Percentiles rank a stretch among this genome's conserved stretches.
Conservation (phyloP, 2,329 filamentous ascomycete species). For the Aspergillus sp. region DNA sequence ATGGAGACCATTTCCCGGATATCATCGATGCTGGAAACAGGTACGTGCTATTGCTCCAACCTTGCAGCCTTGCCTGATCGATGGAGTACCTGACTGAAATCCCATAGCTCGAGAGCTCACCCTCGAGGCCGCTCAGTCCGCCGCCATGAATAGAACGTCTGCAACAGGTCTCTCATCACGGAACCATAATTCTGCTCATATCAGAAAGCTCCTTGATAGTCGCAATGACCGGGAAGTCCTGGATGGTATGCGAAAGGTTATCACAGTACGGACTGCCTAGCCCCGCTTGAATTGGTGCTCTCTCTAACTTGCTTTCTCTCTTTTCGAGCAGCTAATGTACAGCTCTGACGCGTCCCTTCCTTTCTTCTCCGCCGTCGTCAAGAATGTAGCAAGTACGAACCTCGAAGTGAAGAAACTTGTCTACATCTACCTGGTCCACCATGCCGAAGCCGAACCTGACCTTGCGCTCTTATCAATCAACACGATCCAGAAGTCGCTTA, state of each 20-base stretch:
- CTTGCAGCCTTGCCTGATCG: slow-evolving; percentile 4
- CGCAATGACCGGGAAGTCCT: slow-evolving; percentile 89
- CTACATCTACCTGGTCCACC: slow-evolving; percentile 95
- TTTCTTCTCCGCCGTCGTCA: slow-evolving; percentile 97
- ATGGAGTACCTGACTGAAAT: slow-evolving; percentile 14
- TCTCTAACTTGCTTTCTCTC: slow-evolving; percentile 15
- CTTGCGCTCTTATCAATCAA: slow-evolving; percentile 96
- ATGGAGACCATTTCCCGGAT: slow-evolving; percentile 98
- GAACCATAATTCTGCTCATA: slow-evolving; percentile 73
- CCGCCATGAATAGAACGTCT: slow-evolving; percentile 55
- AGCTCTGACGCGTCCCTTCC: slow-evolving; percentile 80
- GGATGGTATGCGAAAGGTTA: slow-evolving; percentile 84
- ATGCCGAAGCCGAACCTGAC: slow-evolving; percentile 94
- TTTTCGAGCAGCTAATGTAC: slow-evolving; percentile 78
- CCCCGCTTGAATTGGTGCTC: slow-evolving; percentile 1
- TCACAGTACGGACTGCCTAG: slow-evolving; percentile 61
- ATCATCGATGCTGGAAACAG: slow-evolving; percentile 90
- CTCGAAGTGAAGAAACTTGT: slow-evolving; percentile 97
- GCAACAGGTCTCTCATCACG: slow-evolving; percentile 61
- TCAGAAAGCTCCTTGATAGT: slow-evolving; percentile 93
- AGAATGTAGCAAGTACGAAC: slow-evolving; percentile 92
- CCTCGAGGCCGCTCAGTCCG: slow-evolving; percentile 91
- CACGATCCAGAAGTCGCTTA: slow-evolving; percentile 96
- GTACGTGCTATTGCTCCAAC: slow-evolving; percentile 61
- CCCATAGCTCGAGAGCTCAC: slow-evolving; percentile 86